Base-by-base conservation (phyloP, 2,329 filamentous ascomycete species). In the Dactylonectria macrodidyma region DNA sequence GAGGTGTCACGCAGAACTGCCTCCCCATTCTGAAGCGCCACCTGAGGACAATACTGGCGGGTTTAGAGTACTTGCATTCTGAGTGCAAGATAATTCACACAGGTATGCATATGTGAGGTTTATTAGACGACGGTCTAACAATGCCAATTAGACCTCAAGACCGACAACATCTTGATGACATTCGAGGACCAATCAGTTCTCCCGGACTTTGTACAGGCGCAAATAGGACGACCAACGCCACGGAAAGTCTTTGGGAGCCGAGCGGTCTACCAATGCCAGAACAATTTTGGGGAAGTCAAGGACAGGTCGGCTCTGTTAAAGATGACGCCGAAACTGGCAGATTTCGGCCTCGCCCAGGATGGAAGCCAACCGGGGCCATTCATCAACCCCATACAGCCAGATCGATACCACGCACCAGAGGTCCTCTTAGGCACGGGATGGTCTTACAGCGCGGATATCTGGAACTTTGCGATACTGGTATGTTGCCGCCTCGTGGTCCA, bases 21-120 rank as follows among this genome's bases (percentile, higher is more conserved):
- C 55, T 75, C 4, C 67, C 70, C 1, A 73, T 85, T 16, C 71
- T 85, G 12, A 81, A 79, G 67, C 68, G 68, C 24, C 77, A 79
- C 44, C 75, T 86, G 33, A 64, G 63, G 14, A 72, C 70, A 33
- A 67, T 77, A 12, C 80, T 85, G 24, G 78, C 78, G 44, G 83
- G 82, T 19, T 78, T 85, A 5, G 81, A 85, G 54, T 78, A 73
- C 34, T 70, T 85, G 46, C 83, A 85, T 68, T 78, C 76, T 5
- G 80, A 84, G 69, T 81, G 79, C 74, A 80, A 81, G 41, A 72
- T 86, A 64, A 78, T 84, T 24, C 84, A 86, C 71, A 85, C 81
- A 57, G 82, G 82, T 83, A 77, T 38, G 70, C 66, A 24, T 1
- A 52, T 33, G 2, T 26, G 44, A 19, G 11, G 1, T 34, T 55